These are phyloP conservation scores for Aspergillus hiratsukae DNA, from an alignment of 2,329 filamentous ascomycete species.

Conservation along the genomic window DNA sequence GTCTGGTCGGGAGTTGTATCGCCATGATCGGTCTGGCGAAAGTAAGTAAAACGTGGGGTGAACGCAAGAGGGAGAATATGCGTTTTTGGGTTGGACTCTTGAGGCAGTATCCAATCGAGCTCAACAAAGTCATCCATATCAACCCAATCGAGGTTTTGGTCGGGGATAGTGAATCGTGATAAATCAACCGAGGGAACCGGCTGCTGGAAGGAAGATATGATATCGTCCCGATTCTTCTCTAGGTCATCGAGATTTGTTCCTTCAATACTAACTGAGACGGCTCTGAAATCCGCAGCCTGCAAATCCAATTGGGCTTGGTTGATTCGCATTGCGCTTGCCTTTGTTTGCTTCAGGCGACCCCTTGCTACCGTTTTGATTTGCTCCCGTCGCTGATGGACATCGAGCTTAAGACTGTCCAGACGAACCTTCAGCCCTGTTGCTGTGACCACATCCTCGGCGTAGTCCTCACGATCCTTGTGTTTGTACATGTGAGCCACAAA, in stretches of 20 bases:
- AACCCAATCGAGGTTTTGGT: conserved; percentile 93
- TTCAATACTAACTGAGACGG: conserved; percentile 84
- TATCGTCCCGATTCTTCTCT: conserved; percentile 55
- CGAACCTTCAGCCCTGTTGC: conserved; percentile 96
- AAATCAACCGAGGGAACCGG: conserved; percentile 55
- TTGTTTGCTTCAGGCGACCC: conserved; percentile 68
- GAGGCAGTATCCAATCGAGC: conserved; percentile 89
- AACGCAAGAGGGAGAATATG: conserved; percentile 90
- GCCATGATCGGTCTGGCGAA: conserved; percentile 90
- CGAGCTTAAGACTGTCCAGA: conserved; percentile 94
- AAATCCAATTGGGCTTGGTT: conserved; percentile 92
- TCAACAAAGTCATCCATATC: conserved; percentile 99
- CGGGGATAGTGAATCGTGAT: conserved; percentile 89
- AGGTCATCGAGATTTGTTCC: conserved; percentile 75
- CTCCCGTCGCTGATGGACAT: conserved; percentile 89
- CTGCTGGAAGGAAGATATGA: conserved; percentile 53
- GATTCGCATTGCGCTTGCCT: conserved; percentile 90
- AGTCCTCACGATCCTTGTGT: conserved; percentile 91
- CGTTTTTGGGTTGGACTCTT: conserved; percentile 84
- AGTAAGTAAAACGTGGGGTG: conserved; percentile 94
- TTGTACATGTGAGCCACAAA: conserved; percentile 98
- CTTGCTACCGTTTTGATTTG: conserved; percentile 80
- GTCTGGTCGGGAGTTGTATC: conserved; percentile 70
- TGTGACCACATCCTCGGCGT: conserved; percentile 70
- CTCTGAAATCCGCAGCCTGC: conserved; percentile 83